Evolutionary conservation across 2,329 filamentous ascomycete species (phyloP).

Genomic region (Colletotrichum simmondsii): DNA sequence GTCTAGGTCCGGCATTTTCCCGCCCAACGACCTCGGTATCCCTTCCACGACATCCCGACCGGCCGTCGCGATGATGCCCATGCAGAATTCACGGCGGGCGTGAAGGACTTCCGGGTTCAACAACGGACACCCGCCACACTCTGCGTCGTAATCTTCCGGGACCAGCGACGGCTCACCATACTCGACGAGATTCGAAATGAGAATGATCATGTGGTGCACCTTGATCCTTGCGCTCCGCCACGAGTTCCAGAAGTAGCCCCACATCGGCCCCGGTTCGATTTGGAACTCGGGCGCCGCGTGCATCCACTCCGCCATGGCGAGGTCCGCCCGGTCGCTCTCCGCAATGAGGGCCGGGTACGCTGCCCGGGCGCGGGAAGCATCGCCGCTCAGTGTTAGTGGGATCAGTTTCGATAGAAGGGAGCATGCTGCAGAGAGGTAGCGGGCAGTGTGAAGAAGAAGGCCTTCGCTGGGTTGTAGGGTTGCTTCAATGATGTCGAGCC

Average conservation of each 20-base stretch:
- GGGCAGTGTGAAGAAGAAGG: background rate
- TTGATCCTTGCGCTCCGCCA: slow-evolving; percentile 48
- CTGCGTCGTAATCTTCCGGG: background rate
- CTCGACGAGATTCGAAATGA: slow-evolving; percentile 48
- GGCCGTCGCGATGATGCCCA: slow-evolving; percentile 40
- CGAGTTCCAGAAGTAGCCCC: slow-evolving; percentile 45
- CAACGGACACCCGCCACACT: slow-evolving; percentile 34
- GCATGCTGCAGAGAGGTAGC: slow-evolving; percentile 22
- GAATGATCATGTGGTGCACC: slow-evolving; percentile 45
- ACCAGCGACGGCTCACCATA: slow-evolving; percentile 38
- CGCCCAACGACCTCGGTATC: slow-evolving; percentile 40
- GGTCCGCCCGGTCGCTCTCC: slow-evolving; percentile 40
- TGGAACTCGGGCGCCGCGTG: slow-evolving; percentile 40
- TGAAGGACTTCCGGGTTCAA: slow-evolving; percentile 38
- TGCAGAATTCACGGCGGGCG: slow-evolving; percentile 42
- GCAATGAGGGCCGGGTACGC: slow-evolving; percentile 33
- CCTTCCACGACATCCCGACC: slow-evolving; percentile 43
- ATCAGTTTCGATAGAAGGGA: slow-evolving; percentile 18
- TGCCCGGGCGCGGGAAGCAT: slow-evolving; percentile 4
- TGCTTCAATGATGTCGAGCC: slow-evolving; percentile 44
- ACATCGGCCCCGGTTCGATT: slow-evolving; percentile 27
- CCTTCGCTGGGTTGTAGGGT: slow-evolving; percentile 25
- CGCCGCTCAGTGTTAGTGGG: slow-evolving; percentile 3
- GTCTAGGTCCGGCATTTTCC: slow-evolving; percentile 38
- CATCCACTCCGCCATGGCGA: slow-evolving; percentile 42